A percentile compares a stretch with the other conserved stretches of the same genome.
Evolutionary conservation across 176 grass and related monocot species (phyloP).

Genomic region (Lolium perenne): DNA sequence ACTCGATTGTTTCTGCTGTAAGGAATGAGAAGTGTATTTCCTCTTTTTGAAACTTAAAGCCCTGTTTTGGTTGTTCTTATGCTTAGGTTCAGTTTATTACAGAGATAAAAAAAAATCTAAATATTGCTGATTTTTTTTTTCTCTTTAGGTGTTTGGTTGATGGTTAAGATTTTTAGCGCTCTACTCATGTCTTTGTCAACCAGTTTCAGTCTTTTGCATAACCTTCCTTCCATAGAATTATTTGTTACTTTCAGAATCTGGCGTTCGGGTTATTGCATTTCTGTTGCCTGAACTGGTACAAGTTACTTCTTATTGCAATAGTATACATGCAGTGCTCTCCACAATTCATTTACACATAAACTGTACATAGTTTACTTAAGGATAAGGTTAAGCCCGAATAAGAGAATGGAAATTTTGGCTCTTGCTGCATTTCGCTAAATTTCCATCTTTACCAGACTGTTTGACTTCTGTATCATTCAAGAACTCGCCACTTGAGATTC

Average conservation of each 20-base stretch:
- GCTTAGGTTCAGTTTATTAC: not conserved
- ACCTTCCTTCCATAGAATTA: too few species aligned
- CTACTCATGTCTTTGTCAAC: not conserved
- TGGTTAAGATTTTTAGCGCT: not conserved
- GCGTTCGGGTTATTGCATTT: not conserved
- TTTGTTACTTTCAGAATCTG: too few species aligned
- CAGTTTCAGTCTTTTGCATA: too few species aligned
- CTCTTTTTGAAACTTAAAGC: not conserved
- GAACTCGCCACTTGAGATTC: not conserved
- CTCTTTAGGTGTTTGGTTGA: slow-evolving; percentile 10
- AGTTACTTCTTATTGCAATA: slow-evolving; percentile 13
- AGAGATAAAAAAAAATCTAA: not conserved
- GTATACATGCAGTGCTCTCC: not conserved
- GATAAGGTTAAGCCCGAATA: not conserved
- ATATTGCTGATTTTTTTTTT: not conserved
- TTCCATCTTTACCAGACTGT: slow-evolving; percentile 19
- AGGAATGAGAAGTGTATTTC: not conserved
- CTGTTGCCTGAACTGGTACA: not conserved
- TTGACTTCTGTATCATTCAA: slow-evolving; percentile 1
- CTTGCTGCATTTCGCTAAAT: not conserved
- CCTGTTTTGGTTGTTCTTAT: not conserved
- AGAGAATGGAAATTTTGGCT: not conserved
- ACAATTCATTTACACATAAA: slow-evolving; percentile 16
- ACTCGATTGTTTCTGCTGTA: slow-evolving; percentile 5
- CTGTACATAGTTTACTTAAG: not conserved